A percentile compares a stretch with the other conserved stretches of the same genome.
Conservation (phyloP, 2,329 filamentous ascomycete genomes). For the Sporothrix curviconia region DNA sequence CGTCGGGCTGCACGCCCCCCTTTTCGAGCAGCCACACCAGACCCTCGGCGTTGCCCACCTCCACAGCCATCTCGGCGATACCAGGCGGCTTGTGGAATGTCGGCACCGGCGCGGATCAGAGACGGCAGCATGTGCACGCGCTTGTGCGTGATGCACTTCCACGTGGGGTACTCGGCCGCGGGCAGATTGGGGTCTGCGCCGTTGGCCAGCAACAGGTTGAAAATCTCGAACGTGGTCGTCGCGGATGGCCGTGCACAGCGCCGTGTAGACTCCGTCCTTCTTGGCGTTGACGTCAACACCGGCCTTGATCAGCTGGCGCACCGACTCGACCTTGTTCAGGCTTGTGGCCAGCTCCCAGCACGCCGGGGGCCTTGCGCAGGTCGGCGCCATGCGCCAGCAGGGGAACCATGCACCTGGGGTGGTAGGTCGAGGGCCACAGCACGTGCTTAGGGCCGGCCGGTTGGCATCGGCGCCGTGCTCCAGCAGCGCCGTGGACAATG, state of each 20-base stretch:
- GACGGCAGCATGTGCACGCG: slow-evolving; percentile 28
- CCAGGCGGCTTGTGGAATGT: slow-evolving; percentile 25
- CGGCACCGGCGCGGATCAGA: slow-evolving; percentile 31
- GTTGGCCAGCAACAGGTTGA: slow-evolving; percentile 26
- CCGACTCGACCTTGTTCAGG: slow-evolving; percentile 57
- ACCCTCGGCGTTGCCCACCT: slow-evolving; percentile 33
- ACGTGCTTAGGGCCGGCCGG: slow-evolving; percentile 61
- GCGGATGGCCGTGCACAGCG: slow-evolving; percentile 24
- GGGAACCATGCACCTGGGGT: slow-evolving; percentile 50
- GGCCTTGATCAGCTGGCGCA: slow-evolving; percentile 36
- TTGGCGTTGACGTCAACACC: slow-evolving; percentile 24
- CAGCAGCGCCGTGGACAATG: slow-evolving; percentile 42
- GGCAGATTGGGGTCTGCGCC: slow-evolving; percentile 33
- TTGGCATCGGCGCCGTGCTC: slow-evolving; percentile 60
- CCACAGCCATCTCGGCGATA: slow-evolving; percentile 30
- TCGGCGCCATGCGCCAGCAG: slow-evolving; percentile 56
- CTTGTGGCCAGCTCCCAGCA: slow-evolving; percentile 59
- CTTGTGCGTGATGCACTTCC: slow-evolving; percentile 24
- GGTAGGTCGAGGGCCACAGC: slow-evolving; percentile 58
- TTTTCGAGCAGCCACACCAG: slow-evolving; percentile 28
- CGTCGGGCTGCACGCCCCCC: slow-evolving; percentile 29
- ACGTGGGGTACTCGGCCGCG: slow-evolving; percentile 29
- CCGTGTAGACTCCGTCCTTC: slow-evolving; percentile 25
- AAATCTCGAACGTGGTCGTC: slow-evolving; percentile 24
- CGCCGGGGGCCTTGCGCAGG: slow-evolving; percentile 51